Percentiles rank a stretch among this genome's conserved stretches.
Conservation (phyloP, 305 asterid species). For the Fraxinus floribunda region DNA sequence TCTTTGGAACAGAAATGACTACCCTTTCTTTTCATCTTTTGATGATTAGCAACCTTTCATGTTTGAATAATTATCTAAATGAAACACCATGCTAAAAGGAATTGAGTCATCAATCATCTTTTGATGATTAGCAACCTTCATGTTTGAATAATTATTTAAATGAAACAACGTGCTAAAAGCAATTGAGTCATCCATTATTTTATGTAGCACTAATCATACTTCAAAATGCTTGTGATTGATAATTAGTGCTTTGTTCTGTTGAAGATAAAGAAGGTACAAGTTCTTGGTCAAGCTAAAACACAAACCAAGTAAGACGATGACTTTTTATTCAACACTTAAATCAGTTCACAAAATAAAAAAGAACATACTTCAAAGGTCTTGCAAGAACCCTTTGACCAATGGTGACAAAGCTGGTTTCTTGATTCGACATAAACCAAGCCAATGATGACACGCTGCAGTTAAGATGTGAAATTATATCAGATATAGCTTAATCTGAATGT, state of each 20-base stretch:
- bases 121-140: neutral
- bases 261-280: constrained; percentile 1
- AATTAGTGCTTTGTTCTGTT: constrained; percentile 4
- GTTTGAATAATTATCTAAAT: neutral
- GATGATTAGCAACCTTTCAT: neutral
- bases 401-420: constrained; percentile 98
- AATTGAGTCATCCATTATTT: neutral
- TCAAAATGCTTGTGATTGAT: neutral
- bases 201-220: neutral
- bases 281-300: constrained; percentile 15
- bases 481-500: constrained; percentile 17
- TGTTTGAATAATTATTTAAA: neutral
- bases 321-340: neutral
- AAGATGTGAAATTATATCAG: constrained; percentile 28
- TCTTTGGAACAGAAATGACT: neutral
- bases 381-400: constrained; percentile 99
- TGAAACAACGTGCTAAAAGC: neutral
- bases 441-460: constrained; percentile 88
- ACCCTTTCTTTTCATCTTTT: neutral
- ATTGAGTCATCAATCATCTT: neutral
- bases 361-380: constrained; percentile 85
- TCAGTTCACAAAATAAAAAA: constrained; percentile 17
- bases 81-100: neutral
- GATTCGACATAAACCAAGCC: constrained; percentile 99
- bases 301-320: neutral